These are phyloP conservation scores for Mycena amicta DNA, from an alignment of 768 basidiomycete genomes.

Conservation along the genomic window DNA sequence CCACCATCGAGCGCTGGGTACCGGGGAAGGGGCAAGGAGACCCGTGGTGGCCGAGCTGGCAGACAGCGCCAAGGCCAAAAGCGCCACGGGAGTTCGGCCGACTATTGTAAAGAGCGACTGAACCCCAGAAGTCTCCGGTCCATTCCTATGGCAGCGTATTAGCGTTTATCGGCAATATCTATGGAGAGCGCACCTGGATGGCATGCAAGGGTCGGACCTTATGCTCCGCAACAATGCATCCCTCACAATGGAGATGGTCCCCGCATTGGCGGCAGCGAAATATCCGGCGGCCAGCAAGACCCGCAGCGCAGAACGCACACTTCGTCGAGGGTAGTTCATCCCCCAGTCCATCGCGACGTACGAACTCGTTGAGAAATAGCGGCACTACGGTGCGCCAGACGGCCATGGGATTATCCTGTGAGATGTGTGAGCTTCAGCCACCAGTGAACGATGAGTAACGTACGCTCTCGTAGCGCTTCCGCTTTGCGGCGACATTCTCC, in stretches of 20 bases:
- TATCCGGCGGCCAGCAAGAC: neutral
- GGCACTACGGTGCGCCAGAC: neutral
- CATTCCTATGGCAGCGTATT: neutral
- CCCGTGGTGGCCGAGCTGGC: neutral
- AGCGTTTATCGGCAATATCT: neutral
- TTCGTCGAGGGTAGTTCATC: neutral
- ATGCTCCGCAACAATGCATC: neutral
- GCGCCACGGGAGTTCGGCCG: no score
- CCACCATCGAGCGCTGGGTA: neutral
- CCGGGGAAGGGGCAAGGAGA: neutral
- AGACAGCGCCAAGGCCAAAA: neutral
- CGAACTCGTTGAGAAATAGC: neutral
- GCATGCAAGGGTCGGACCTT: neutral
- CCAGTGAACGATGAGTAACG: no score
- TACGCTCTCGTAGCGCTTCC: no score
- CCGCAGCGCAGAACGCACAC: neutral
- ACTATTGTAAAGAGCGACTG: neutral
- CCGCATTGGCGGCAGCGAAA: constrained; percentile 1
- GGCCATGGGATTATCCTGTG: neutral
- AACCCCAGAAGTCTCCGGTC: neutral
- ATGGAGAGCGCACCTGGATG: neutral
- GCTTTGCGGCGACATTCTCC: no score
- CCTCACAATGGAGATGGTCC: neutral
- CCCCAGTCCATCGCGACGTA: neutral
- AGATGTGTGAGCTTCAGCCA: no score